Evolutionary conservation across 305 asterid species (phyloP).

Genomic region (Solanum hybrid): DNA sequence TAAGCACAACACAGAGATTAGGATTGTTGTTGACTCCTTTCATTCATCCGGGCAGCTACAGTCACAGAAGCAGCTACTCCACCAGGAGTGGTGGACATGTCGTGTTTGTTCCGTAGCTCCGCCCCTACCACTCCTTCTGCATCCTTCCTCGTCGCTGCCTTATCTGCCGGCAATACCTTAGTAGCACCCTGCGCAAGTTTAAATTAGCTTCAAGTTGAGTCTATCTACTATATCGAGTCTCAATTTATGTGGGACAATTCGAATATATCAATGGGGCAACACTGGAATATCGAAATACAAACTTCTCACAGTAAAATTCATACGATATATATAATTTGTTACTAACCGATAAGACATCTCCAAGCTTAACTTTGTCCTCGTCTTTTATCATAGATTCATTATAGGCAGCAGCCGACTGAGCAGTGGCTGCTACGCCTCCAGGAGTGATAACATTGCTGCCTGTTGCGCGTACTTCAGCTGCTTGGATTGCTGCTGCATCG

Average conservation of each 20-base stretch:
- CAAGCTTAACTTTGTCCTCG: slow-evolving; percentile 41
- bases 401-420: slow-evolving; percentile 50
- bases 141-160: slow-evolving; percentile 42
- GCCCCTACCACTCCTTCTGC: slow-evolving; percentile 41
- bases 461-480: slow-evolving; percentile 53
- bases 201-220: no score
- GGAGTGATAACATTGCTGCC: slow-evolving; percentile 29
- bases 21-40: slow-evolving; percentile 4
- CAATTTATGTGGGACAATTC: not conserved
- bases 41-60: slow-evolving; percentile 37
- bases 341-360: slow-evolving; percentile 27
- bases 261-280: not conserved
- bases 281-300: not conserved
- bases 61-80: slow-evolving; percentile 45
- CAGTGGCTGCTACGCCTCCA: slow-evolving; percentile 45
- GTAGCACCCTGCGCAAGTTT: slow-evolving; percentile 26
- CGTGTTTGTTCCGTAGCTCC: slow-evolving; percentile 31
- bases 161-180: slow-evolving; percentile 30
- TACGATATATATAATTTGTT: not conserved
- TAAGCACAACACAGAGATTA: not conserved
- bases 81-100: slow-evolving; percentile 23
- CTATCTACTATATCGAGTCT: not conserved
- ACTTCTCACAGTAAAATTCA: not conserved
- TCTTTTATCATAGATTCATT: slow-evolving; percentile 31
- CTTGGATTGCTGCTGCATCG: slow-evolving; percentile 70